Conservation (phyloP, 2,329 filamentous ascomycete species). For the Alternaria triticina region DNA sequence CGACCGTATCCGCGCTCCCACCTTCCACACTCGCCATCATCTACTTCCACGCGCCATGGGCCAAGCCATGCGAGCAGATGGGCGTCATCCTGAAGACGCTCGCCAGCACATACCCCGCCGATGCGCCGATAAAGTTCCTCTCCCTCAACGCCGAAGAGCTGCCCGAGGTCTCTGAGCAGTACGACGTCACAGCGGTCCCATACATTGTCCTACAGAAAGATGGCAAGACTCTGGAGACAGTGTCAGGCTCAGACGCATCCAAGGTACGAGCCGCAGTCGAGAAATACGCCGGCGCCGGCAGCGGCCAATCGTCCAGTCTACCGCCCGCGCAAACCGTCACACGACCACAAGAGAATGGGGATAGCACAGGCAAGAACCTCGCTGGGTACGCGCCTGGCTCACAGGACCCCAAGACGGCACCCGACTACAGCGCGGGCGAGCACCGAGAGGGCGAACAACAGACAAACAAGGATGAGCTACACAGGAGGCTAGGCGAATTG, state of each 20-base stretch:
- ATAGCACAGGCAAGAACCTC: slow-evolving; percentile 49
- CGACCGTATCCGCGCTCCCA: slow-evolving; percentile 71
- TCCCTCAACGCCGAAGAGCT: slow-evolving; percentile 94
- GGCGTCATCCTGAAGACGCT: slow-evolving; percentile 82
- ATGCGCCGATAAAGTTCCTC: slow-evolving; percentile 79
- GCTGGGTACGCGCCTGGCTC: slow-evolving; percentile 54
- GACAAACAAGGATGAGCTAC: slow-evolving; percentile 78
- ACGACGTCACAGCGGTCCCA: slow-evolving; percentile 93
- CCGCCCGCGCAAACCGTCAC: slow-evolving; percentile 53
- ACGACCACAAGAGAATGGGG: slow-evolving; percentile 50
- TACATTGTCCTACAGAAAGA: slow-evolving; percentile 84
- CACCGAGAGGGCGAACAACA: slow-evolving; percentile 27
- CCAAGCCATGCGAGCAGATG: slow-evolving; percentile 95
- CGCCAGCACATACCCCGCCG: slow-evolving; percentile 80
- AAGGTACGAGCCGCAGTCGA: slow-evolving; percentile 88
- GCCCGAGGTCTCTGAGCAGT: slow-evolving; percentile 86
- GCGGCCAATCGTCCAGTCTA: slow-evolving; percentile 47
- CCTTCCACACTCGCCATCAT: slow-evolving; percentile 77
- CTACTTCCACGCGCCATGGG: slow-evolving; percentile 97
- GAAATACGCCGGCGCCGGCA: slow-evolving; percentile 68
- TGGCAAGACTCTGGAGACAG: slow-evolving; percentile 77
- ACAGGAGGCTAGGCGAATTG: slow-evolving; percentile 78
- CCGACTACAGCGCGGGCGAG: slow-evolving; percentile 52
- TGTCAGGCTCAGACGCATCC: slow-evolving; percentile 87
- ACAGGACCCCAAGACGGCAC: slow-evolving; percentile 55